A percentile compares a stretch with the other conserved stretches of the same genome.
phyloP scores from a whole-genome alignment of 148 eudicot genomes.

The Rhododendron kiyosumense region DNA sequence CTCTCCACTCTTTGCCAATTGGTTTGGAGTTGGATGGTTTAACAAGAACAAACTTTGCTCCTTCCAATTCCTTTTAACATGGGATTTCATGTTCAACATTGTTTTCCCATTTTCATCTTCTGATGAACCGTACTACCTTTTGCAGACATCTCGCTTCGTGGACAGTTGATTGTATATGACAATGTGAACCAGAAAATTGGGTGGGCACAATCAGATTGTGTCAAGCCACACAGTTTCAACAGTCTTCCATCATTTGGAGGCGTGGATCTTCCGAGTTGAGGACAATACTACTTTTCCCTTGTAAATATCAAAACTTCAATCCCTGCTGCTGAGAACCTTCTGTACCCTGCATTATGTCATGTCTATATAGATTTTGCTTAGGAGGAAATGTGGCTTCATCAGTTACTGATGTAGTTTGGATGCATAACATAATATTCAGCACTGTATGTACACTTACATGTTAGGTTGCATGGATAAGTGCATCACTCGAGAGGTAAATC shows the following conservation, averaged over 20 bases:
- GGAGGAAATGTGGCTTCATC: background rate
- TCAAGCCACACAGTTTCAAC: constrained; percentile 22
- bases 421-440: background rate
- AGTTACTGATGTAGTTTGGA: background rate
- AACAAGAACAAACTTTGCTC: background rate
- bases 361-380: background rate
- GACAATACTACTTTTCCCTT: background rate
- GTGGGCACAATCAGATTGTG: constrained; percentile 52
- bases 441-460: background rate
- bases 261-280: constrained; percentile 18
- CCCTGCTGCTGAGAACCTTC: background rate
- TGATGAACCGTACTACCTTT: background rate
- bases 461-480: background rate
- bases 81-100: background rate
- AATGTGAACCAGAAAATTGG: constrained; percentile 49
- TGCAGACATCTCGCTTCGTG: constrained; percentile 58
- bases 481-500: background rate
- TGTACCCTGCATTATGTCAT: background rate
- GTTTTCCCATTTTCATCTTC: background rate
- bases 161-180: constrained; percentile 49
- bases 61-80: background rate
- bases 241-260: constrained; percentile 15
- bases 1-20: no score
- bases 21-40: no score
- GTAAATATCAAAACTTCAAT: background rate